phyloP scores from a whole-genome alignment of 768 basidiomycete genomes.

The Collybiopsis luxurians region DNA sequence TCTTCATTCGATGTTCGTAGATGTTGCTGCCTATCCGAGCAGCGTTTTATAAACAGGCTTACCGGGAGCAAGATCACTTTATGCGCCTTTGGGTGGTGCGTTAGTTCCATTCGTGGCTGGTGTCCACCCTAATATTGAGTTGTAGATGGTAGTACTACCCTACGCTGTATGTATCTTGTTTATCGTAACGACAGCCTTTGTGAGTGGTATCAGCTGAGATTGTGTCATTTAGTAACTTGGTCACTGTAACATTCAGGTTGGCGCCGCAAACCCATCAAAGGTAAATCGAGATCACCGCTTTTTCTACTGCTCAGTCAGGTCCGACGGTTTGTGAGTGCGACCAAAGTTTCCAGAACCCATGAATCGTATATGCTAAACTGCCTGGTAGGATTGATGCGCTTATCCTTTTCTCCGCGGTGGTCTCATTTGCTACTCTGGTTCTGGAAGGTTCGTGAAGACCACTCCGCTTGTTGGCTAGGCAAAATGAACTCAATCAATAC shows the following conservation, averaged over 20 bases:
- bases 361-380: background rate
- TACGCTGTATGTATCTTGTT: constrained; percentile 37
- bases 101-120: background rate
- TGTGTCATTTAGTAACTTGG: background rate
- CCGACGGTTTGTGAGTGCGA: constrained; percentile 30
- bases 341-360: background rate
- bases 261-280: constrained; percentile 28
- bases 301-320: constrained; percentile 49
- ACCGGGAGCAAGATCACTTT: constrained; percentile 30
- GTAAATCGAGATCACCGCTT: constrained; percentile 47
- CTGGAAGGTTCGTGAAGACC: constrained; percentile 30
- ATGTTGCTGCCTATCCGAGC: constrained; percentile 43
- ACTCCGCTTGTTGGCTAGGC: background rate
- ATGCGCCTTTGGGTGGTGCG: constrained; percentile 38
- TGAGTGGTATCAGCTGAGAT: constrained; percentile 13
- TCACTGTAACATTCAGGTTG: constrained; percentile 26
- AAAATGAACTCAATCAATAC: background rate
- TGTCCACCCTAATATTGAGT: background rate
- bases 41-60: constrained; percentile 25
- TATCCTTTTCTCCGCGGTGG: constrained; percentile 34
- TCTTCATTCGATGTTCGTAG: constrained; percentile 19
- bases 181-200: constrained; percentile 40
- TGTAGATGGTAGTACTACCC: constrained; percentile 39
- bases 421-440: constrained; percentile 35
- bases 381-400: constrained; percentile 38